Conservation (phyloP, 768 basidiomycete species). For the Pulveroboletus sp. region DNA sequence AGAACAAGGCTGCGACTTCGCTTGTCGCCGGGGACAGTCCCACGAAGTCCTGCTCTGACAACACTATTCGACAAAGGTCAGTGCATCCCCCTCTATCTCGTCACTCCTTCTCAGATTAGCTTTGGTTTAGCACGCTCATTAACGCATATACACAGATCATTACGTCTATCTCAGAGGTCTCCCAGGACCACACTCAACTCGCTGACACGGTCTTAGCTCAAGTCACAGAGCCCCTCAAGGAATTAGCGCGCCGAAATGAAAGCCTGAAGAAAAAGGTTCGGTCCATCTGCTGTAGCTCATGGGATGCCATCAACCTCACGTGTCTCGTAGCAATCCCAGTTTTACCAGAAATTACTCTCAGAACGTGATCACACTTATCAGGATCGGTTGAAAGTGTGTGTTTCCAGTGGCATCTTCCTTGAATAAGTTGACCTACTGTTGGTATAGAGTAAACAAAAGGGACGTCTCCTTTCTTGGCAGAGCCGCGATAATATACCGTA, state of each 20-base stretch:
- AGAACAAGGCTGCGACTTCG: conserved; percentile 47
- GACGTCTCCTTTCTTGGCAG: conserved; percentile 5
- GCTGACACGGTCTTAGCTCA: conserved; percentile 58
- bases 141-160: conserved; percentile 67
- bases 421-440: conserved; percentile 2
- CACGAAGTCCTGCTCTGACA: conserved; percentile 54
- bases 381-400: conserved; percentile 64
- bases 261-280: conserved; percentile 64
- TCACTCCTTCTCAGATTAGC: conserved; percentile 12
- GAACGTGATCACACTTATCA: conserved; percentile 66
- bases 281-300: no score
- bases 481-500: background rate
- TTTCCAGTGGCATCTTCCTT: conserved; percentile 1
- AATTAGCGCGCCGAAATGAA: conserved; percentile 57
- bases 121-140: conserved; percentile 56
- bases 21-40: conserved; percentile 67
- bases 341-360: conserved; percentile 64
- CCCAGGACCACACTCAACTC: conserved; percentile 65
- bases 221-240: conserved; percentile 59
- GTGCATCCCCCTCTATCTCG: conserved; percentile 6
- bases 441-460: conserved; percentile 32
- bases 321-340: conserved; percentile 54
- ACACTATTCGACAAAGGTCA: conserved; percentile 53
- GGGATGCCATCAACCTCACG: conserved; percentile 6
- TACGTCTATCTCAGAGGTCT: conserved; percentile 49